These are phyloP conservation scores for Celoporthe dispersa DNA, from an alignment of 2,329 filamentous ascomycete species.

Conservation along the genomic window DNA sequence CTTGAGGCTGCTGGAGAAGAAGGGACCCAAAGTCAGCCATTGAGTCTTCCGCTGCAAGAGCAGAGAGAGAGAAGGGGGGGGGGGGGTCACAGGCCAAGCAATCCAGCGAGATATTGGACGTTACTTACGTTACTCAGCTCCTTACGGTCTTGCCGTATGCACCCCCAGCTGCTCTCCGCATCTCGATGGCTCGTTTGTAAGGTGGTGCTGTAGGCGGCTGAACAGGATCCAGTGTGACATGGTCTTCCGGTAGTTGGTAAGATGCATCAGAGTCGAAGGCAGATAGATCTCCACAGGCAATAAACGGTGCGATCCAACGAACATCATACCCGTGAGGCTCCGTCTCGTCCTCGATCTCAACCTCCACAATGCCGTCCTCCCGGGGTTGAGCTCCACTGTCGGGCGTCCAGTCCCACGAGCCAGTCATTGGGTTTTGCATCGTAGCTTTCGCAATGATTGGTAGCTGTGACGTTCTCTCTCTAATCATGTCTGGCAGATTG, in stretches of 20 bases:
- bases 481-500: slow-evolving; percentile 55
- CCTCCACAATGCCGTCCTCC: slow-evolving; percentile 47
- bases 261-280: slow-evolving; percentile 96
- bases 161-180: slow-evolving; percentile 75
- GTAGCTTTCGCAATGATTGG: slow-evolving; percentile 47
- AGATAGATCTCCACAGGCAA: slow-evolving; percentile 95
- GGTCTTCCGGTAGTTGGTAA: slow-evolving; percentile 83
- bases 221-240: slow-evolving; percentile 86
- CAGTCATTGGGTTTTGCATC: slow-evolving; percentile 51
- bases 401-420: slow-evolving; percentile 47
- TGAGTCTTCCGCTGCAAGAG: not conserved
- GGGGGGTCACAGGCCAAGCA: not conserved
- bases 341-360: slow-evolving; percentile 54
- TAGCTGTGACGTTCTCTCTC: slow-evolving; percentile 45
- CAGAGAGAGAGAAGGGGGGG: not conserved
- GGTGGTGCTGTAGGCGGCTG: slow-evolving; percentile 96
- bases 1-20: slow-evolving; percentile 45
- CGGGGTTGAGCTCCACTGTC: slow-evolving; percentile 9
- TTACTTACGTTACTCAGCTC: no score
- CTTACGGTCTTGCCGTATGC: slow-evolving; percentile 72
- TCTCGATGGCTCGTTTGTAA: slow-evolving; percentile 88
- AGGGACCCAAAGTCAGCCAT: slow-evolving; percentile 36
- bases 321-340: slow-evolving; percentile 47
- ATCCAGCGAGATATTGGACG: not conserved
- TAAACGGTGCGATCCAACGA: slow-evolving; percentile 91